phyloP scores from a whole-genome alignment of 164 flowering plant genomes.

The Berberis vulgaris region DNA sequence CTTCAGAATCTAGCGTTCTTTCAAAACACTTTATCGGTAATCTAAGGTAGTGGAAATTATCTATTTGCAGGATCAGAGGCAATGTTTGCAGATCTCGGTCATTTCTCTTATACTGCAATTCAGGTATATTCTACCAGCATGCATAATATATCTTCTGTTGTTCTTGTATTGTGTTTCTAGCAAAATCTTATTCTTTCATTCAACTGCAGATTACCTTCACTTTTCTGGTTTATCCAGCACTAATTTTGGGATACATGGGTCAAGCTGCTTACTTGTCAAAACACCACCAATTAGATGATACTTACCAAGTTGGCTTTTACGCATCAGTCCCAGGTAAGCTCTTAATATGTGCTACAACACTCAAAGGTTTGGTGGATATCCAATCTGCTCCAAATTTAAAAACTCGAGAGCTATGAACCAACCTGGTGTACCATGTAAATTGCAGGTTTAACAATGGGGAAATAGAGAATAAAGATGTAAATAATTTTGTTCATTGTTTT shows the following conservation, averaged over 20 bases:
- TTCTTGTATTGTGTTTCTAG: background rate
- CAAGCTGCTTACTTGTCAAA: conserved; percentile 87
- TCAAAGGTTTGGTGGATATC: no score
- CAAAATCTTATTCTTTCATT: conserved; percentile 3
- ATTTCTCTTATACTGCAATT: conserved; percentile 49
- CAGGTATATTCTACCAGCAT: conserved; percentile 25
- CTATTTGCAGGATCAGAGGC: conserved; percentile 55
- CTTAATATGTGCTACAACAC: no score
- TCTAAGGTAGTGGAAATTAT: conserved; percentile 9
- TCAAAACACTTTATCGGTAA: no score
- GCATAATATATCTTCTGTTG: background rate
- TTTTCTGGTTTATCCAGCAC: conserved; percentile 82
- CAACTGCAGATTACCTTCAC: conserved; percentile 76
- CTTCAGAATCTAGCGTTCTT: background rate
- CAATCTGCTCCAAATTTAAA: no score
- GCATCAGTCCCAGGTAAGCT: conserved; percentile 76
- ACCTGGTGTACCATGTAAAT: no score
- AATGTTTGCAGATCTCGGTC: conserved; percentile 69
- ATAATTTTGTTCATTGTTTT: no score
- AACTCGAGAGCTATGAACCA: no score
- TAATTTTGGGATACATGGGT: conserved; percentile 91
- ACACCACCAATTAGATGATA: conserved; percentile 44
- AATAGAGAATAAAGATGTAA: no score
- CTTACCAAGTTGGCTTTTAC: conserved; percentile 59
- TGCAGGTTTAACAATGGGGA: no score